phyloP scores from a whole-genome alignment of 352 stramenopile species.

The Phytophthora idaei region DNA sequence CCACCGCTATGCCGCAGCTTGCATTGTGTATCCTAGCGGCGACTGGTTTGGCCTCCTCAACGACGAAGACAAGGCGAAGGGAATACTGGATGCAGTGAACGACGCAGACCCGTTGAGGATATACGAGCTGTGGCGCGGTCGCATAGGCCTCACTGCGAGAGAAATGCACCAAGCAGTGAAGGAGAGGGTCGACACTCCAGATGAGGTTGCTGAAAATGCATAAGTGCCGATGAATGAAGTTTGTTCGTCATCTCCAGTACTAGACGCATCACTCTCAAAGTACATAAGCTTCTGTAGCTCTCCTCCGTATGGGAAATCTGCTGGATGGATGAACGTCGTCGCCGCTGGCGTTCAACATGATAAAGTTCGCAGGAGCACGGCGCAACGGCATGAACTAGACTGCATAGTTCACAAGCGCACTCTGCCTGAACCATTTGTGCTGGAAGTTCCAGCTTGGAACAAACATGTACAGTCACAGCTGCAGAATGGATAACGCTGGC shows the following conservation, averaged over 20 bases:
- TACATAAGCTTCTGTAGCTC: not conserved
- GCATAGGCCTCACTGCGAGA: constrained; percentile 54
- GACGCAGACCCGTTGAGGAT: constrained; percentile 51
- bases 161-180: constrained; percentile 59
- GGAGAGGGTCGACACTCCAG: constrained; percentile 15
- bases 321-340: too few species aligned
- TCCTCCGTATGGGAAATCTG: too few species aligned
- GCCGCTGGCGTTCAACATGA: too few species aligned
- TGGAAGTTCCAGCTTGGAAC: not conserved
- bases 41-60: constrained; percentile 84
- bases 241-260: not conserved
- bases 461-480: not conserved
- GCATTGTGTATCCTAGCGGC: constrained; percentile 74
- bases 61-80: constrained; percentile 47
- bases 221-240: not conserved
- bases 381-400: constrained; percentile 11
- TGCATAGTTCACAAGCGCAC: not conserved
- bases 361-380: not conserved
- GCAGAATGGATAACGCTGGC: not conserved
- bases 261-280: not conserved
- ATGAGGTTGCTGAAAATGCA: constrained; percentile 27
- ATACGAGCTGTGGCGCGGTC: constrained; percentile 65
- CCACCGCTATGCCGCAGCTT: constrained; percentile 76
- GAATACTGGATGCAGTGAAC: constrained; percentile 48
- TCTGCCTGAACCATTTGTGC: not conserved